These are phyloP conservation scores for Gastrolobium villosum DNA, from an alignment of 306 rosid genomes.

Conservation along the genomic window DNA sequence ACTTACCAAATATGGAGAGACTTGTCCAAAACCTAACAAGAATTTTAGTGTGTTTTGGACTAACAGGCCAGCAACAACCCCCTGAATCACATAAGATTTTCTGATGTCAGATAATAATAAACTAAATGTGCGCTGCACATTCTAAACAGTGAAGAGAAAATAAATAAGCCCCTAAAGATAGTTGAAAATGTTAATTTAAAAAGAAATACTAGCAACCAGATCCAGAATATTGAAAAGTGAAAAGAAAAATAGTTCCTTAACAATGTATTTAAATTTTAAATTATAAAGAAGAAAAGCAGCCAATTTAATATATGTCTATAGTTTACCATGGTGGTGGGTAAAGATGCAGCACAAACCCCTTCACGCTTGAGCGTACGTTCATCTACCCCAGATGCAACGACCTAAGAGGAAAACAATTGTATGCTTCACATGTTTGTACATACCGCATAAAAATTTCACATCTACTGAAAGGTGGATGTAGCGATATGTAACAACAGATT, in stretches of 20 bases:
- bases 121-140: neutral
- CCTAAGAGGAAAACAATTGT: constrained; percentile 56
- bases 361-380: constrained; percentile 98
- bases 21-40: constrained; percentile 86
- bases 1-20: constrained; percentile 90
- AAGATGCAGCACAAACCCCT: constrained; percentile 99
- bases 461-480: neutral
- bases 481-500: no score
- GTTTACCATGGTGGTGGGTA: constrained; percentile 98
- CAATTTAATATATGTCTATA: constrained; percentile 2
- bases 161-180: constrained; percentile 34
- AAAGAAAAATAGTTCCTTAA: constrained; percentile 32
- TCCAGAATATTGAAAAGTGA: constrained; percentile 1
- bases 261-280: constrained; percentile 7
- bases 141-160: constrained; percentile 21
- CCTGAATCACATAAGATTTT: constrained; percentile 61
- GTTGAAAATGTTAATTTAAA: constrained; percentile 13
- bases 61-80: constrained; percentile 97
- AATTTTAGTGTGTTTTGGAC: constrained; percentile 93
- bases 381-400: constrained; percentile 97
- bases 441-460: neutral
- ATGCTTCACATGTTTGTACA: constrained; percentile 42
- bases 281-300: constrained; percentile 34
- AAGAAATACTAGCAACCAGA: neutral
- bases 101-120: constrained; percentile 21